These are phyloP conservation scores for Quercus glauca DNA, from an alignment of 306 rosid species.

Conservation along the genomic window DNA sequence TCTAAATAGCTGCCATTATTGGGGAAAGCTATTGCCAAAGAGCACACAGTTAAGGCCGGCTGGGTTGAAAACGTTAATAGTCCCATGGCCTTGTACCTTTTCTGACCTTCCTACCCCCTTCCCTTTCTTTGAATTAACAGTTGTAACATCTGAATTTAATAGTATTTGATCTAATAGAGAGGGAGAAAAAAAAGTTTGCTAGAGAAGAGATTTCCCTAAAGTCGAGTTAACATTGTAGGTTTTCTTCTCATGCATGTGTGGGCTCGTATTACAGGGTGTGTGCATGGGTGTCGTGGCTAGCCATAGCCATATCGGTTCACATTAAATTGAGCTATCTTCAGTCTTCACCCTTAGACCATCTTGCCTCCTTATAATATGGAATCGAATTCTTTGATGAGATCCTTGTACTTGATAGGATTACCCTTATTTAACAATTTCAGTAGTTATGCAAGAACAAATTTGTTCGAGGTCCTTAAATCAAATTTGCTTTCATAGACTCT, in stretches of 20 bases:
- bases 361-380: not conserved
- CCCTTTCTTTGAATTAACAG: not conserved
- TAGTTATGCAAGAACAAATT: not conserved
- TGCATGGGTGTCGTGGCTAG: no score
- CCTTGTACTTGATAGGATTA: not conserved
- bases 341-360: not conserved
- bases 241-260: no score
- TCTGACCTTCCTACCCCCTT: not conserved
- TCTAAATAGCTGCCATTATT: conserved; percentile 2
- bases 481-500: not conserved
- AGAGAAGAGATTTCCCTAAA: no score
- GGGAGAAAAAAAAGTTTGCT: no score
- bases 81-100: not conserved
- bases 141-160: no score
- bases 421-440: not conserved
- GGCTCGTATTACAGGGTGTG: no score
- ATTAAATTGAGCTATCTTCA: not conserved
- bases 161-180: no score
- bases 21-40: not conserved
- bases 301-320: not conserved
- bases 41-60: not conserved
- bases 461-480: not conserved
- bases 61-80: not conserved
- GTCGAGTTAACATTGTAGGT: no score
- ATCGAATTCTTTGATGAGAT: not conserved